phyloP scores from a whole-genome alignment of 1,139 yeast species.

The Blastobotrys malaysiensis region DNA sequence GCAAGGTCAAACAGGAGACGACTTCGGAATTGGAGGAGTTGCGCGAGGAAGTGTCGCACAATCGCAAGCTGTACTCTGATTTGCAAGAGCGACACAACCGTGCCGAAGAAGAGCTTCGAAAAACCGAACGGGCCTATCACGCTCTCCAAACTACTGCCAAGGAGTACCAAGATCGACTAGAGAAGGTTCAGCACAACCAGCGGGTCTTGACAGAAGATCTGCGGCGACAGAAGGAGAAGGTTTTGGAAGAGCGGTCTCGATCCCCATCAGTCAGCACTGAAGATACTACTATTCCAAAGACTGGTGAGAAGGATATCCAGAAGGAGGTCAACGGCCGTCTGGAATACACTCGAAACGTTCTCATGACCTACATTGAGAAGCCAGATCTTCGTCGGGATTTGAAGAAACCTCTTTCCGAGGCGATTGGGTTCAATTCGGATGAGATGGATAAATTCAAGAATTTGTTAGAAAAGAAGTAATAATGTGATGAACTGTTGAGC shows the following conservation, averaged over 20 bases:
- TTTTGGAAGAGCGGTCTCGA: slow-evolving; percentile 6
- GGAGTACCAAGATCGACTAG: slow-evolving; percentile 33
- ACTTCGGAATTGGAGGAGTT: slow-evolving; percentile 25
- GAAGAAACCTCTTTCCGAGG: background rate
- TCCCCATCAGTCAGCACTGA: slow-evolving; percentile 10
- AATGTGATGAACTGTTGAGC: background rate
- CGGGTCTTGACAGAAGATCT: slow-evolving; percentile 62
- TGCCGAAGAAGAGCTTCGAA: slow-evolving; percentile 30
- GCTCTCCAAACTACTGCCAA: slow-evolving; percentile 32
- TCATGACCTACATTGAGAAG: background rate
- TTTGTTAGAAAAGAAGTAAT: background rate
- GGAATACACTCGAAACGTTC: background rate
- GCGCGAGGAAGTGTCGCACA: slow-evolving; percentile 27
- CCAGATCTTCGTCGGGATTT: background rate
- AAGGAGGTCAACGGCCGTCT: background rate
- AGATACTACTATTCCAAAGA: background rate
- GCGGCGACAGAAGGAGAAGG: slow-evolving; percentile 19
- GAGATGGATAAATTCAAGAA: background rate
- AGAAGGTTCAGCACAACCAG: slow-evolving; percentile 48
- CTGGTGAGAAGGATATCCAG: background rate
- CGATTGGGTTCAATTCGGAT: background rate
- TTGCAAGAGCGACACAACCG: slow-evolving; percentile 25
- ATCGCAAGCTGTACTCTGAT: slow-evolving; percentile 19
- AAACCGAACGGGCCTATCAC: slow-evolving; percentile 28
- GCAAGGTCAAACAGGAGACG: slow-evolving; percentile 23